Evolutionary conservation across 371 early-diverging fungal genomes (phyloP).

Genomic region (Apophysomyces ossiformis): DNA sequence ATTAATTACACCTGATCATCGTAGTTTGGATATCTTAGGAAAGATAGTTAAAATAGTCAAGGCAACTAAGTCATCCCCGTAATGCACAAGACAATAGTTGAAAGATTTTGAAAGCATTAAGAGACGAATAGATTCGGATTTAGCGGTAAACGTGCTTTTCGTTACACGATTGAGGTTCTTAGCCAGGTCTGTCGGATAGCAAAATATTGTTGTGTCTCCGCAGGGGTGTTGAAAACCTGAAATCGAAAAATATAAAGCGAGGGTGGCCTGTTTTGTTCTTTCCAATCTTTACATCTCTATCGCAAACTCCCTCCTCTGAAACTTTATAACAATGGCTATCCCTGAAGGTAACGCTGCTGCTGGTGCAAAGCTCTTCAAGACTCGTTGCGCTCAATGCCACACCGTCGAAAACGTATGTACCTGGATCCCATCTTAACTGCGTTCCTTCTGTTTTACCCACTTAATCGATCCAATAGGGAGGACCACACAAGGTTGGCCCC

Average conservation of each 20-base stretch:
- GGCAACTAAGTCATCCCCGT: background rate
- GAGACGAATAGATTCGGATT: too few species aligned
- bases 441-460: slow-evolving; percentile 1
- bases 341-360: slow-evolving; percentile 46
- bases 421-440: background rate
- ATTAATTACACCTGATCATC: slow-evolving; percentile 12
- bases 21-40: slow-evolving; percentile 12
- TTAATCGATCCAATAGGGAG: slow-evolving; percentile 55
- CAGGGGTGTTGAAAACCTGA: slow-evolving; percentile 3
- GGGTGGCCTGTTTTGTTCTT: background rate
- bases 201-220: slow-evolving; percentile 5
- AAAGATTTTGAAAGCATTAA: too few species aligned
- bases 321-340: slow-evolving; percentile 14
- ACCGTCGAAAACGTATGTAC: slow-evolving; percentile 81
- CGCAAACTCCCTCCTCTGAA: slow-evolving; percentile 13
- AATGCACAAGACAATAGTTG: background rate
- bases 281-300: slow-evolving; percentile 1
- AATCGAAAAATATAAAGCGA: slow-evolving; percentile 5
- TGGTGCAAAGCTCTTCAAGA: slow-evolving; percentile 98
- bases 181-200: background rate
- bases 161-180: background rate
- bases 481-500: slow-evolving; percentile 94
- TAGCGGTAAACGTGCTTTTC: too few species aligned
- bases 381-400: slow-evolving; percentile 98
- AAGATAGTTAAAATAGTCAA: slow-evolving; percentile 10